These are phyloP conservation scores for Phytophthora ohioensis DNA, from an alignment of 352 stramenopile genomes.

Conservation along the genomic window DNA sequence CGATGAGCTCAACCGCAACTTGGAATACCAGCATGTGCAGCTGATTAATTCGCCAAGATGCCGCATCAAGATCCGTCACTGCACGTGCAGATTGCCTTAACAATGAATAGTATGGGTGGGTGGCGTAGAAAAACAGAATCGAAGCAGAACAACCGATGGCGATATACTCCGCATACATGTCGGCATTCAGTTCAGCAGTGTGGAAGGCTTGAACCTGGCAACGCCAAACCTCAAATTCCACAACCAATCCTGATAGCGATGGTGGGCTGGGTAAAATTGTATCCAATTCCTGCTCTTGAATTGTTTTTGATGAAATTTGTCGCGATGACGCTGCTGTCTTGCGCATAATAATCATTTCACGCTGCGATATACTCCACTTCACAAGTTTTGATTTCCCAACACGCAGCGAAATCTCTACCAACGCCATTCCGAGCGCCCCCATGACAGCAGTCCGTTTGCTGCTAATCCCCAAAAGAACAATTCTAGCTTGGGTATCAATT, in stretches of 20 bases:
- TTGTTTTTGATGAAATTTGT: background rate
- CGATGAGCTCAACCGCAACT: slow-evolving; percentile 22
- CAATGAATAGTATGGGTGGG: background rate
- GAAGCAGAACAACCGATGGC: slow-evolving; percentile 7
- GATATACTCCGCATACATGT: slow-evolving; percentile 49
- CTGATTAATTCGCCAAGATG: slow-evolving; percentile 5
- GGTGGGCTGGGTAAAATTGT: background rate
- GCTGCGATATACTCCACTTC: slow-evolving; percentile 16
- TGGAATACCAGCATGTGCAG: slow-evolving; percentile 18
- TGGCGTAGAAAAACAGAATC: slow-evolving; percentile 10
- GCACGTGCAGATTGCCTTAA: background rate
- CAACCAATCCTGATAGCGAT: background rate
- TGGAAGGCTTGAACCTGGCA: slow-evolving; percentile 22
- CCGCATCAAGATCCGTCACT: background rate
- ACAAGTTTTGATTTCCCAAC: slow-evolving; percentile 33
- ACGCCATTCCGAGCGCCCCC: slow-evolving; percentile 35
- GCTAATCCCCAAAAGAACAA: slow-evolving; percentile 38
- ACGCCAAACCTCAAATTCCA: slow-evolving; percentile 21
- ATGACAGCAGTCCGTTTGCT: slow-evolving; percentile 14
- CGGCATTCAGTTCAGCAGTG: slow-evolving; percentile 26
- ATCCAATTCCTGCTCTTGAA: background rate
- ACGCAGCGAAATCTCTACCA: slow-evolving; percentile 40
- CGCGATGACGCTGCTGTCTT: background rate
- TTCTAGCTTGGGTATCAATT: slow-evolving; percentile 50
- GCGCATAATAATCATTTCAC: slow-evolving; percentile 3